Evolutionary conservation across 2,329 filamentous ascomycete species (phyloP).

Genomic region (Penicillium psychrosexuale): DNA sequence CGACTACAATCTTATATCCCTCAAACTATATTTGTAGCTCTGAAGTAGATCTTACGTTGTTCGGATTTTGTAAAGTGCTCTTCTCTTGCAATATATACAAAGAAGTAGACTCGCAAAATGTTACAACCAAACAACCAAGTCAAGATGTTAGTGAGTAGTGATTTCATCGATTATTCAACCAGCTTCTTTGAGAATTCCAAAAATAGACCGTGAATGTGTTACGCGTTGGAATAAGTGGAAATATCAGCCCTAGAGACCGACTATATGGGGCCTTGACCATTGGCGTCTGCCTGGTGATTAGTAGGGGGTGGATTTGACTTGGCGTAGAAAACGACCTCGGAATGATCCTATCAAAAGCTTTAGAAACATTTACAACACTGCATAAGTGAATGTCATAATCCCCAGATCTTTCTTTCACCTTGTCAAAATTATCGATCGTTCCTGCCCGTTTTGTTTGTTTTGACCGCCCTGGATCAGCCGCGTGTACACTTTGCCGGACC

Average conservation of each 20-base stretch:
- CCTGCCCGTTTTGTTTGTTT: constrained; percentile 5
- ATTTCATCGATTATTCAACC: not conserved
- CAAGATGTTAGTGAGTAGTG: not conserved
- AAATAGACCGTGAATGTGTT: not conserved
- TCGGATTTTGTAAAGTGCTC: not conserved
- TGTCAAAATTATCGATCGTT: not conserved
- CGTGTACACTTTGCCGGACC: constrained; percentile 9
- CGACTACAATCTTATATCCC: too few relatives aligned
- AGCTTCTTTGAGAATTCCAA: not conserved
- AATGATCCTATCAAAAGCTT: not conserved
- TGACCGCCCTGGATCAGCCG: constrained; percentile 9
- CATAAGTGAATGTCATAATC: not conserved
- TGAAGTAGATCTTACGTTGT: not conserved
- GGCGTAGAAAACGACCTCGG: not conserved
- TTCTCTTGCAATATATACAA: not conserved
- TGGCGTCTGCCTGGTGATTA: constrained; percentile 3
- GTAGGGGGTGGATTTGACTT: not conserved
- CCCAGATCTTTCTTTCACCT: not conserved
- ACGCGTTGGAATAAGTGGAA: not conserved
- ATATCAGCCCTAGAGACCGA: not conserved
- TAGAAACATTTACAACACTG: not conserved
- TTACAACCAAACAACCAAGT: too few relatives aligned
- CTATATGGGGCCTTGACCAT: not conserved
- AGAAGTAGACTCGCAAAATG: not conserved
- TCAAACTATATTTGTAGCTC: too few relatives aligned